Conservation (phyloP, 2,329 filamentous ascomycete species). For the Rhynchosporium secalis region DNA sequence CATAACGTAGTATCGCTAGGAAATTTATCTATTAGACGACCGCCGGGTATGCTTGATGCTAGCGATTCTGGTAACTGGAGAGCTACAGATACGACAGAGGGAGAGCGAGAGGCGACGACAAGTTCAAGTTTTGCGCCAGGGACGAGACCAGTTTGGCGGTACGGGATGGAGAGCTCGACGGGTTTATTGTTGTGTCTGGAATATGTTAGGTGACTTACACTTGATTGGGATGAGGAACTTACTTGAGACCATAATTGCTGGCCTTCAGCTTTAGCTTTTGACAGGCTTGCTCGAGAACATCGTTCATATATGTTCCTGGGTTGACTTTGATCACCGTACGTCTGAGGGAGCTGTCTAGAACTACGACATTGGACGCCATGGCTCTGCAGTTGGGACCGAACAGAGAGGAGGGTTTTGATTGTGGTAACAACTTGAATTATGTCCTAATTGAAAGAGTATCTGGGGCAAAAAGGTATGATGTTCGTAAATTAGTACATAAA, state of each 20-base stretch:
- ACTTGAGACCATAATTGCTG: conserved; percentile 82
- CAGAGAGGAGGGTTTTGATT: background rate
- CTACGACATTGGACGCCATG: conserved; percentile 88
- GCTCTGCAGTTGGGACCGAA: conserved; percentile 28
- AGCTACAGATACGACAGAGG: conserved; percentile 84
- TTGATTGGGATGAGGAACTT: conserved; percentile 32
- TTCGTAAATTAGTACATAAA: background rate
- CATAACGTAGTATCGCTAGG: conserved; percentile 86
- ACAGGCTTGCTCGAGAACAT: conserved; percentile 86
- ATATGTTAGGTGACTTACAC: conserved; percentile 25
- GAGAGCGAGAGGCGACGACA: conserved; percentile 80
- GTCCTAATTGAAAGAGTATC: background rate
- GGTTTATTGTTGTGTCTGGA: conserved; percentile 77
- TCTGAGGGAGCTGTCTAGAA: conserved; percentile 78
- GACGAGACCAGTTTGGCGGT: conserved; percentile 77
- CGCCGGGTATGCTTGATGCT: conserved; percentile 59
- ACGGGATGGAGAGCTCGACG: conserved; percentile 81
- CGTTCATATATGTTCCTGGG: conserved; percentile 76
- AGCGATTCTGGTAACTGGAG: conserved; percentile 78
- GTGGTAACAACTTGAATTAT: background rate
- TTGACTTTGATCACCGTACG: conserved; percentile 80
- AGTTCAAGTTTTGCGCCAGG: conserved; percentile 92
- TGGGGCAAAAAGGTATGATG: background rate
- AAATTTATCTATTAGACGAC: conserved; percentile 79
- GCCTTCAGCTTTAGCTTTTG: conserved; percentile 63